Evolutionary conservation across 805 yeast genomes (phyloP), one percentile per base, ranked within the genome.

Genomic region (Candida golubevii): DNA sequence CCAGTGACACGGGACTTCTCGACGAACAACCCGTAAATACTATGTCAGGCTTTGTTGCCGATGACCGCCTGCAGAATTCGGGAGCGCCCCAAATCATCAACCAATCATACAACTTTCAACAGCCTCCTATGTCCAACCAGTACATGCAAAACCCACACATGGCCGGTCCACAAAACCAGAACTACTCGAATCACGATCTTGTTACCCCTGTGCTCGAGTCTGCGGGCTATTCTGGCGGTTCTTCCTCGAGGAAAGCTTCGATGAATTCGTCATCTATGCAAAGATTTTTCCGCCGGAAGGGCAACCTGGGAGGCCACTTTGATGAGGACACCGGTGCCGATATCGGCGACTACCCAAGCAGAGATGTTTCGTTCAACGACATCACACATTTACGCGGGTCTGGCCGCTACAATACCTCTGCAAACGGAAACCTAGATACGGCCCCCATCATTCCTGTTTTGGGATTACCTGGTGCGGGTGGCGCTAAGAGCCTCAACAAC

Each of bases 361-460:
- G 66, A 7, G 60, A 62, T 26, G 64, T 83, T 49, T 77, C 88
- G 0, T 82, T 83, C 50, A 79, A 78, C 49, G 90, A 85, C 55
- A 66, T 86, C 8, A 67, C 80, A 23, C 82, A 82, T 39, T 63
- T 82, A 1, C 68, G 83, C 40, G 87, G 82, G 51, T 73, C 84
- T 33, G 86, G 87, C 29, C 42, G 57, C 23, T 83, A 83, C 57
- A 83, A 83, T 4, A 67, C 53, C 29, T 72, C 39, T 48, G 65
- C 35, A 39, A 59, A 34, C 12, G 51, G 57, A 29, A 42, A 61
- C 7, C 61, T 69, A 44, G 88, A 83, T 49, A 74, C 90, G 0
- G 74, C 88, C 0, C 90, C 93, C 8, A 79, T 83, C 49, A 85
- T 86, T 33, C 95, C 95, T 7, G 84, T 88, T 0, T 43, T 85